Percentiles rank a stretch among this genome's conserved stretches.
Conservation (phyloP, 768 basidiomycete genomes). For the Tephrocybe sp. region DNA sequence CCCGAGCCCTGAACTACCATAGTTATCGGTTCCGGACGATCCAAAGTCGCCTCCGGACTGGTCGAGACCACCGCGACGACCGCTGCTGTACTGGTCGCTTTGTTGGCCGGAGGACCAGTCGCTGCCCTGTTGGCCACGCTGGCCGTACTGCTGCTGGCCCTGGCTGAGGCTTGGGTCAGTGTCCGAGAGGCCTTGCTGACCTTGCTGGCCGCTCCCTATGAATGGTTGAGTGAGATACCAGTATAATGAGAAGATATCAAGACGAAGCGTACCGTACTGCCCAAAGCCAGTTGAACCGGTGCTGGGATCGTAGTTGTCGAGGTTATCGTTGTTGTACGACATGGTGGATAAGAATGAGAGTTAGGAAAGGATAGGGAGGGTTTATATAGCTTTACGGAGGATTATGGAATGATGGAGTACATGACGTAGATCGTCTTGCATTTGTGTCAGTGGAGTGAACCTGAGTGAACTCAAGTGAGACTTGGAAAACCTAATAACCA, state of each 20-base stretch:
- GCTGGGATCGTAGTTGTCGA: conserved; percentile 8
- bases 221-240: background rate
- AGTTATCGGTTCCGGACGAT: conserved; percentile 10
- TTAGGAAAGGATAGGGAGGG: background rate
- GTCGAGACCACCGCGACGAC: conserved; percentile 1
- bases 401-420: conserved; percentile 1
- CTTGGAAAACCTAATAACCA: background rate
- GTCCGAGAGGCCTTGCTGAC: background rate
- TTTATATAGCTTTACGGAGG: conserved; percentile 7
- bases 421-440: conserved; percentile 9
- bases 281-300: conserved; percentile 8
- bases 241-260: no score
- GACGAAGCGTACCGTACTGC: background rate
- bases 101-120: conserved; percentile 2
- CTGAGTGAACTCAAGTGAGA: background rate
- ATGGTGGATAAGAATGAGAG: conserved; percentile 5
- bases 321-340: conserved; percentile 15
- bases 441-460: conserved; percentile 4
- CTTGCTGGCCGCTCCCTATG: background rate
- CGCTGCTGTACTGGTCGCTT: background rate
- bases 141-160: background rate
- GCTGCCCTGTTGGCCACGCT: background rate
- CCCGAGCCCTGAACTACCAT: conserved; percentile 8
- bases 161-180: background rate
- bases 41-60: conserved; percentile 11